Evolutionary conservation across 805 yeast genomes (phyloP), one percentile per base, ranked within the genome.

Genomic region (Candida nonsorbophila): DNA sequence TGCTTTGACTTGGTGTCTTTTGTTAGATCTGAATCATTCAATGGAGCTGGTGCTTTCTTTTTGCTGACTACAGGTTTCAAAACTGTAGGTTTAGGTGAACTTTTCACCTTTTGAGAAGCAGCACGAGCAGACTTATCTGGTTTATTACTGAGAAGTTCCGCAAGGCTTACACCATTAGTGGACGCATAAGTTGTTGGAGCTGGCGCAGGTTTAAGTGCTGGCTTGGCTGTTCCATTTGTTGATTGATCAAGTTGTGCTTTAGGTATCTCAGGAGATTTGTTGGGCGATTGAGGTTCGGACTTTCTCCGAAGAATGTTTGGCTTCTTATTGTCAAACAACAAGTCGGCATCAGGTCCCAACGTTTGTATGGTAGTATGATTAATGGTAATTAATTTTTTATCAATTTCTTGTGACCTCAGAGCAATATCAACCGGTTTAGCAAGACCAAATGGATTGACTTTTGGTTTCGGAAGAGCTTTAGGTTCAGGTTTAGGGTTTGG

Each of bases 351-450:
- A 7, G 40, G 26, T 2, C 56, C 56, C 11, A 48, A 32, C 3
- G 61, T 58, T 34, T 44, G 53, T 4, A 56, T 39, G 3, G 61
- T 56, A 7, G 66, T 58, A 24, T 53, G 54, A 29, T 58, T 56
- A 7, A 55, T 43, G 17, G 47, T 43, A 4, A 52, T 44, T 24
- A 57, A 34, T 36, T 55, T 47, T 28, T 50, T 49, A 9, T 81
- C 88, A 14, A 81, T 57, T 44, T 82, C 90, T 25, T 67, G 57
- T 41, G 74, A 76, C 40, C 73, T 77, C 15, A 83, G 65, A 14
- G 77, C 61, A 3, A 82, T 75, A 51, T 85, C 95, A 5, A 85
- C 90, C 2, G 95, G 95, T 55, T 76, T 83, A 1, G 95, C 95
- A 4, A 72, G 61, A 0, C 95, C 95, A 60, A 86, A 85, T 4